Conservation (phyloP, 805 yeast species). For the Kodamaea lidongshanica region DNA sequence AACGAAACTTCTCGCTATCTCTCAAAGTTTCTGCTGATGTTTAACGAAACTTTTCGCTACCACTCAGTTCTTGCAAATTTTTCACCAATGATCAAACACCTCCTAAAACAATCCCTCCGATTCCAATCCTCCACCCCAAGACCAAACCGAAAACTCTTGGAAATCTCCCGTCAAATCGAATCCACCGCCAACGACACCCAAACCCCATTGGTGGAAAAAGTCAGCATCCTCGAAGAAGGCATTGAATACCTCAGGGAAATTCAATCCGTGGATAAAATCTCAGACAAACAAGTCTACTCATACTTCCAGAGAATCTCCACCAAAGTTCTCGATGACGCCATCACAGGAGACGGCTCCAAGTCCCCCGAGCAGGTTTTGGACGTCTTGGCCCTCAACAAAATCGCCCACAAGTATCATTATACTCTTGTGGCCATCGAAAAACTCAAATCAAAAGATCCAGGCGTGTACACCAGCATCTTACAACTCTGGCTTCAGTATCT, state of each 20-base stretch:
- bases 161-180: constrained; percentile 28
- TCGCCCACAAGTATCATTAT: constrained; percentile 33
- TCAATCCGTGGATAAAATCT: constrained; percentile 28
- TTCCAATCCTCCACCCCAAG: no score
- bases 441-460: constrained; percentile 11
- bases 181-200: constrained; percentile 16
- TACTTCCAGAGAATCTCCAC: constrained; percentile 25
- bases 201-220: constrained; percentile 21
- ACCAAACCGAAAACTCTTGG: constrained; percentile 27
- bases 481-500: constrained; percentile 29
- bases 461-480: constrained; percentile 21
- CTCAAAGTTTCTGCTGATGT: no score
- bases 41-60: no score
- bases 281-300: constrained; percentile 18
- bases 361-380: constrained; percentile 21
- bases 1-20: no score
- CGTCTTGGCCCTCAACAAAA: constrained; percentile 20
- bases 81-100: no score
- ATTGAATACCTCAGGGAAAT: constrained; percentile 32
- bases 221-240: constrained; percentile 38
- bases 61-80: no score
- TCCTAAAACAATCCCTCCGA: no score
- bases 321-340: constrained; percentile 16
- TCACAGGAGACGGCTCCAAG: constrained; percentile 8
- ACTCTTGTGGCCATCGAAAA: constrained; percentile 15